Conservation (phyloP, 2,329 filamentous ascomycete genomes). For the Fusarium stilboides region DNA sequence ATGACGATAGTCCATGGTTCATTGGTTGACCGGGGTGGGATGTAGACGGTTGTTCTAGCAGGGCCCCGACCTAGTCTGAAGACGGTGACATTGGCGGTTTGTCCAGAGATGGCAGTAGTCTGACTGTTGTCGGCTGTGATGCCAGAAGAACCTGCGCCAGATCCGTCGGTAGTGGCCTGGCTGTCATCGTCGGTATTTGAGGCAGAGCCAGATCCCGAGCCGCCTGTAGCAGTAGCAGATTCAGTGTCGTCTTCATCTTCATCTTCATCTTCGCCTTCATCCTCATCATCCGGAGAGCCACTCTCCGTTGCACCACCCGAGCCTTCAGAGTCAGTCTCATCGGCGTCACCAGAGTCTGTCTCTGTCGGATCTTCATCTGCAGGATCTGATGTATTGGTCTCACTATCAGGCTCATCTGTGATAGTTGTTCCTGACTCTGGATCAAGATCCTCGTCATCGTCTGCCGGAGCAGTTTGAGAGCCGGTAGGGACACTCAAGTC, state of each 20-base stretch:
- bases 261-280: not conserved
- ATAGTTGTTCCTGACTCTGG: not conserved
- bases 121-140: not conserved
- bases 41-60: constrained; percentile 10
- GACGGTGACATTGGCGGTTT: constrained; percentile 19
- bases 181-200: not conserved
- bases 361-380: not conserved
- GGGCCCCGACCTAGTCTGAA: constrained; percentile 16
- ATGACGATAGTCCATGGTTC: constrained; percentile 24
- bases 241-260: not conserved
- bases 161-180: not conserved
- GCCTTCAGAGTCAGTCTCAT: not conserved
- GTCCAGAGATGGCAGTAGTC: not conserved
- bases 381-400: not conserved
- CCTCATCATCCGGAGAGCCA: not conserved
- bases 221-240: not conserved
- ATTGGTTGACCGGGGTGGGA: constrained; percentile 1
- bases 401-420: fast-evolving
- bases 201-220: not conserved
- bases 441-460: not conserved
- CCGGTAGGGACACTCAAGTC: not conserved
- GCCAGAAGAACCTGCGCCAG: not conserved
- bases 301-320: not conserved
- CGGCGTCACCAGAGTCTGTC: fast-evolving
- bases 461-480: not conserved